Base-by-base conservation (phyloP, 1,284 basidiomycete species). In the Cutaneotrichosporon mucoides region DNA sequence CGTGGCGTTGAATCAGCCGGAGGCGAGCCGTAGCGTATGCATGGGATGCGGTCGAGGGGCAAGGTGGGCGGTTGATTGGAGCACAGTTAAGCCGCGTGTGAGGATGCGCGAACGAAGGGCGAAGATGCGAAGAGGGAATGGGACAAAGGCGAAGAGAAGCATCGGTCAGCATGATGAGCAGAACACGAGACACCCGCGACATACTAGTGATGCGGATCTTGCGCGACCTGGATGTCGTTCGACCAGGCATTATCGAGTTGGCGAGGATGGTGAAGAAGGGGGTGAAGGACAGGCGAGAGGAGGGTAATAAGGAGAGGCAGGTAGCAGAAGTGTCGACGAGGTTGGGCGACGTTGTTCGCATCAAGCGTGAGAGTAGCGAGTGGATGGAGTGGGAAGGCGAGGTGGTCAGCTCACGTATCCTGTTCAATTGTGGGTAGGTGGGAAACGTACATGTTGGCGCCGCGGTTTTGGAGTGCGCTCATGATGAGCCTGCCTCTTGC, bases 141-240 rank as follows among this genome's bases (percentile, higher is more conserved):
- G 24, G 24, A 24, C 24, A 24, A 24, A 24, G 24, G 24, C 24
- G 24, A 24, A 24, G 24, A 24, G 24, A 24, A 24, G 24, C 24
- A 24, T 24, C n/a, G 13, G 56, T 54, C 57, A 59, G 57, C 57
- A 44, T 9, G 16, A 12, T 38, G 11, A 36, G 35, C n/a, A 24
- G 34, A 15, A 49, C 11, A 53, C 33, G 34, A 44, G 15, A 5
- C 33, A 24, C 35, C 16, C 9, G 33, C 12, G 4, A 69, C 68
- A 45, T 56, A 69, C 67, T 68, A 42, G 68, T 72, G 24, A 72
- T 70, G 54, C 66, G 65, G 43, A 72, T 67, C 59, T 66, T 67
- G 43, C 65, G 62, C 60, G 65, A 53, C 50, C 68, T 69, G 35
- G 50, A 13, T 33, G n/a, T 34, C 13, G 46, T 48, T 36, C 13